These are phyloP conservation scores for Moesziomyces aphidis DNA, from an alignment of 1,284 basidiomycete genomes.

Conservation along the genomic window DNA sequence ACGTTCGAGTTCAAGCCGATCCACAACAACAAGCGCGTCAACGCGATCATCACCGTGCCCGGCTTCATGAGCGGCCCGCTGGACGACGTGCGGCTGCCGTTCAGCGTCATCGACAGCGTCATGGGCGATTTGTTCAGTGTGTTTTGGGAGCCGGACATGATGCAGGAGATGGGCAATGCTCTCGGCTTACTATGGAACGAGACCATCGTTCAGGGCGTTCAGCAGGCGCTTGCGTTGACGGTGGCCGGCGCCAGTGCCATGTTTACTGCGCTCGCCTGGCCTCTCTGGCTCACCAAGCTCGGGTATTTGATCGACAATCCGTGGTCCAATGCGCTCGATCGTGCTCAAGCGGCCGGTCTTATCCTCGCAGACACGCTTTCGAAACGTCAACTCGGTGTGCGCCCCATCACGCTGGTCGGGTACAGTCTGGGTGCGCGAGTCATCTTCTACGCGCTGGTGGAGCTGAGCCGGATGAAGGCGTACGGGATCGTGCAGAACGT, in stretches of 20 bases:
- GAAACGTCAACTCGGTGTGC: constrained; percentile 65
- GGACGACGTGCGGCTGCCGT: constrained; percentile 65
- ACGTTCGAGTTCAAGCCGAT: constrained; percentile 67
- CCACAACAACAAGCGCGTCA: constrained; percentile 68
- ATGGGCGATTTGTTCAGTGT: constrained; percentile 67
- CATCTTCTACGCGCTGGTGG: constrained; percentile 65
- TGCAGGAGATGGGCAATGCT: constrained; percentile 68
- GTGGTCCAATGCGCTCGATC: constrained; percentile 66
- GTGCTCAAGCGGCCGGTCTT: constrained; percentile 62
- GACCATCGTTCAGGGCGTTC: constrained; percentile 66
- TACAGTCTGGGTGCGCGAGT: constrained; percentile 65
- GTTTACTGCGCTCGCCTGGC: constrained; percentile 63
- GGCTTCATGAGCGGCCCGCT: constrained; percentile 64
- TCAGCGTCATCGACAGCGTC: constrained; percentile 66
- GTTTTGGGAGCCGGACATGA: constrained; percentile 68
- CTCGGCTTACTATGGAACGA: constrained; percentile 67
- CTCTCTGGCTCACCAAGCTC: constrained; percentile 66
- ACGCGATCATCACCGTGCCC: constrained; percentile 63
- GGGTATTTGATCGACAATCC: constrained; percentile 67
- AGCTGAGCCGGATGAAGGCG: constrained; percentile 62
- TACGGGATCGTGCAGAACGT: constrained; percentile 67
- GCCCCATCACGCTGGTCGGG: constrained; percentile 66
- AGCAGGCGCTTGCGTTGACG: constrained; percentile 65
- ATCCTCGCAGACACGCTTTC: constrained; percentile 64
- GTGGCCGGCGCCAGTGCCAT: constrained; percentile 63